Percentiles rank a stretch among this genome's conserved stretches.
Evolutionary conservation across 345 rosid species (phyloP).

Genomic region (Linum tenue): DNA sequence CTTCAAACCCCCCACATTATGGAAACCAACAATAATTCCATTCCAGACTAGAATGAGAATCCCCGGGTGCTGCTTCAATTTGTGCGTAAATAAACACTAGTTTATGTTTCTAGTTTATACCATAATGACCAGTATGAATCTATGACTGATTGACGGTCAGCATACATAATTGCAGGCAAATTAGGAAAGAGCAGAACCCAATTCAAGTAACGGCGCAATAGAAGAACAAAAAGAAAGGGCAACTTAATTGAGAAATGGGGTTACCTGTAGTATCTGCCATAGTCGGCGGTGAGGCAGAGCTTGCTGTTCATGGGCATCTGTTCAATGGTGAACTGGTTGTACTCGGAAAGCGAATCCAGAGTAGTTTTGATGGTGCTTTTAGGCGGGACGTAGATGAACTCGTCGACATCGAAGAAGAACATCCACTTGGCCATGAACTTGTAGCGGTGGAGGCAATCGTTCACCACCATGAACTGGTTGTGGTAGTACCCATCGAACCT

Average conservation of each 20-base stretch:
- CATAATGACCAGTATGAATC: too few relatives aligned
- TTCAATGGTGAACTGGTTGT: conserved; percentile 63
- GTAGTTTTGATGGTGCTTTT: conserved; percentile 46
- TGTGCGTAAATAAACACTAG: too few relatives aligned
- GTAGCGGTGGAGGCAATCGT: conserved; percentile 82
- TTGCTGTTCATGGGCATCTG: conserved; percentile 76
- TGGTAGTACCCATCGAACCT: conserved; percentile 92
- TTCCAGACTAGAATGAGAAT: too few relatives aligned
- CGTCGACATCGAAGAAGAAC: conserved; percentile 89
- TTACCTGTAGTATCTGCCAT: conserved; percentile 62
- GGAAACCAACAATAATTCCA: too few relatives aligned
- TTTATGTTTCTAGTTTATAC: too few relatives aligned
- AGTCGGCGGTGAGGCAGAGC: conserved; percentile 61
- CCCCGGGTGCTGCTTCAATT: too few relatives aligned
- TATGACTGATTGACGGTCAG: too few relatives aligned
- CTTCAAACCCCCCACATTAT: too few relatives aligned
- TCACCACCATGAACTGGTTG: conserved; percentile 87
- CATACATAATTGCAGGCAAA: too few relatives aligned
- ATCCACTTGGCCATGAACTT: conserved; percentile 72
- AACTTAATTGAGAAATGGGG: not conserved
- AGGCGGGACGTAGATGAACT: conserved; percentile 52
- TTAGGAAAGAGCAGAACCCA: too few relatives aligned
- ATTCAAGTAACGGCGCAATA: not conserved
- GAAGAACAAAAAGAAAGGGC: not conserved
- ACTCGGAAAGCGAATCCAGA: conserved; percentile 49